These are phyloP conservation scores for Ampelomyces quisqualis DNA, from an alignment of 2,329 filamentous ascomycete genomes.

Conservation along the genomic window DNA sequence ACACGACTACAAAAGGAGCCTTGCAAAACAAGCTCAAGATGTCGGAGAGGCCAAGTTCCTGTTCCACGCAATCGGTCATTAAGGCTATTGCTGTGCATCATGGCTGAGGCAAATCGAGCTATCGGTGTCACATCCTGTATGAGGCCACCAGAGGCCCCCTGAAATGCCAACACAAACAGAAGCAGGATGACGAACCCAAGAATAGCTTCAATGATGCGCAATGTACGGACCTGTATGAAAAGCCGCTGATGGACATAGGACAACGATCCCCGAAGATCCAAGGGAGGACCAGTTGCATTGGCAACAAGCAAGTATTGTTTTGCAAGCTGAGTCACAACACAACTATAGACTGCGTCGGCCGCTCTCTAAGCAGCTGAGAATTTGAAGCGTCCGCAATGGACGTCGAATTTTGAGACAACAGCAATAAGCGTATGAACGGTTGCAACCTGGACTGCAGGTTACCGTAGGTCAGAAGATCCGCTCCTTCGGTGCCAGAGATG, in stretches of 20 bases:
- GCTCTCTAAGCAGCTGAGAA: neutral
- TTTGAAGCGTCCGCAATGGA: neutral
- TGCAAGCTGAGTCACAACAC: neutral
- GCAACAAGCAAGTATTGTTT: neutral
- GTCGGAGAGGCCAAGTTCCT: neutral
- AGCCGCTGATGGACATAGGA: neutral
- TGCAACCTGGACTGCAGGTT: neutral
- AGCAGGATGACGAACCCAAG: neutral
- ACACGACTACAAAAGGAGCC: neutral
- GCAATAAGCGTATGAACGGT: neutral
- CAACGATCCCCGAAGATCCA: neutral
- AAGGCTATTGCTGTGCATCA: neutral
- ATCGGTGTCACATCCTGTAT: neutral
- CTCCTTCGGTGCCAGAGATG: neutral
- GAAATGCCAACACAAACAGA: neutral
- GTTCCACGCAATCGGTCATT: neutral
- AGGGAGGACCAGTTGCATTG: neutral
- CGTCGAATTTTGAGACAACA: neutral
- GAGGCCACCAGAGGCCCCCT: neutral
- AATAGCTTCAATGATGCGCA: neutral
- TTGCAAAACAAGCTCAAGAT: neutral
- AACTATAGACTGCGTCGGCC: neutral
- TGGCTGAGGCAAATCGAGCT: neutral
- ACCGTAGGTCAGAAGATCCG: neutral
- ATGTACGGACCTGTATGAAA: neutral